Evolutionary conservation across 2,329 filamentous ascomycete species (phyloP), one percentile per base, ranked within the genome.

Genomic region (Alternaria triticina): DNA sequence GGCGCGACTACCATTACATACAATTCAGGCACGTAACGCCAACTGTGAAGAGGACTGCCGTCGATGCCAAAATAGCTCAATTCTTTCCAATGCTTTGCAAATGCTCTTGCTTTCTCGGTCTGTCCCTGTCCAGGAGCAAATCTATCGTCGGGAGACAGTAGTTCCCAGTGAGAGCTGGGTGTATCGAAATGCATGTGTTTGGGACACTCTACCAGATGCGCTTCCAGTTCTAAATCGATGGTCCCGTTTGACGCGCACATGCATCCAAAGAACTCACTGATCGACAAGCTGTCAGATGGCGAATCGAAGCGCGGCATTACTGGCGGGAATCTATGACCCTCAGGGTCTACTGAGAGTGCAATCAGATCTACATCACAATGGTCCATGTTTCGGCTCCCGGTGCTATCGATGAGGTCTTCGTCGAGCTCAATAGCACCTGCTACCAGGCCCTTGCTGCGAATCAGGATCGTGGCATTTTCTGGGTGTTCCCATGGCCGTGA

Each of bases 1-100:
- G 52, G 61, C 10, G 33, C 25, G 33, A 59, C 55, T 22, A 54
- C n/a, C 51, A 57, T 43, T 9, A 61, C 47, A 13, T 49, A 13
- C 15, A 57, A 30, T 9, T 36, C 15, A 11, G 58, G 30, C 25
- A 54, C 5, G 10, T 23, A 11, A 5, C 23, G 1, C 22, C 25
- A 36, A 5, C 5, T 6, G n/a, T 59, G 43, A 11, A 54, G 27
- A 5, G 33, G 23, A 5, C 33, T 15, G 15, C 54, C 54, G 15
- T 47, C 9, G 8, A 36, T 8, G 23, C 57, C 54, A 43, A 30
- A 43, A 28, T 62, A 57, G 40, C 47, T 57, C 15, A 54, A 10
- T 5, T 13, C 36, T 11, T 30, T 27, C 22, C 54, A 9, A 12
- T 55, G 50, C 23, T 49, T 50, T 6, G 10, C 4, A n/a, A 50